phyloP scores from a whole-genome alignment of 2,329 filamentous ascomycete genomes.

The Neofusicoccum cordaticola region DNA sequence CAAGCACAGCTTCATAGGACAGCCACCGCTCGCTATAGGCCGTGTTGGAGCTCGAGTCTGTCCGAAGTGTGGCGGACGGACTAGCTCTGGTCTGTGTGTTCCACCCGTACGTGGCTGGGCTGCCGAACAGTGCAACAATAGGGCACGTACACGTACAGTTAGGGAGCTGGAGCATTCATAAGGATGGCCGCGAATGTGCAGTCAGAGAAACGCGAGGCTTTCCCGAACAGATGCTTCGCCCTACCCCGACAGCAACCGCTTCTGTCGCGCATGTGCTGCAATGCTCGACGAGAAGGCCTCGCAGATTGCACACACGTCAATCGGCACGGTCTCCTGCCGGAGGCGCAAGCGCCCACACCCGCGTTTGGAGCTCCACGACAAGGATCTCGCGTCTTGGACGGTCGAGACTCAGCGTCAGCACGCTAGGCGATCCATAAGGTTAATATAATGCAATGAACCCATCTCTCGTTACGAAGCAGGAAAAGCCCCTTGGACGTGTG shows the following conservation, averaged over 20 bases:
- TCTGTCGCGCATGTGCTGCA: background rate
- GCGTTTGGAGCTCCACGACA: background rate
- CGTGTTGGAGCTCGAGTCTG: too few relatives aligned
- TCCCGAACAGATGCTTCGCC: background rate
- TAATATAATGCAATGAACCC: conserved; percentile 11
- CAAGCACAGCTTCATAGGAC: too few relatives aligned
- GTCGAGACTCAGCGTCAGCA: conserved; percentile 5
- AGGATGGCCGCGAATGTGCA: too few relatives aligned
- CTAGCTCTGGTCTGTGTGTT: too few relatives aligned
- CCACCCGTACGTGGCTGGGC: too few relatives aligned
- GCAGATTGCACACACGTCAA: conserved; percentile 4
- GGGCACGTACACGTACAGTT: too few relatives aligned
- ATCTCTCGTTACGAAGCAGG: conserved; percentile 11
- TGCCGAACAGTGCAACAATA: too few relatives aligned
- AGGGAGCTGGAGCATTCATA: too few relatives aligned
- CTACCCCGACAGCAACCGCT: background rate
- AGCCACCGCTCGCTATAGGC: too few relatives aligned
- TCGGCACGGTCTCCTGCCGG: background rate
- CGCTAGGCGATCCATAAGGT: conserved; percentile 3
- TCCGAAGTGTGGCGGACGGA: too few relatives aligned
- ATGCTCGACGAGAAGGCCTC: background rate
- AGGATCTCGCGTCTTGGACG: background rate
- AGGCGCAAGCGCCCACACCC: conserved; percentile 8
- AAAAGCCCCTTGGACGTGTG: background rate
- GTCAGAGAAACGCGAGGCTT: background rate